Base-by-base conservation (phyloP, 108 stramenopile genomes). In the Cyclotella atomus region DNA sequence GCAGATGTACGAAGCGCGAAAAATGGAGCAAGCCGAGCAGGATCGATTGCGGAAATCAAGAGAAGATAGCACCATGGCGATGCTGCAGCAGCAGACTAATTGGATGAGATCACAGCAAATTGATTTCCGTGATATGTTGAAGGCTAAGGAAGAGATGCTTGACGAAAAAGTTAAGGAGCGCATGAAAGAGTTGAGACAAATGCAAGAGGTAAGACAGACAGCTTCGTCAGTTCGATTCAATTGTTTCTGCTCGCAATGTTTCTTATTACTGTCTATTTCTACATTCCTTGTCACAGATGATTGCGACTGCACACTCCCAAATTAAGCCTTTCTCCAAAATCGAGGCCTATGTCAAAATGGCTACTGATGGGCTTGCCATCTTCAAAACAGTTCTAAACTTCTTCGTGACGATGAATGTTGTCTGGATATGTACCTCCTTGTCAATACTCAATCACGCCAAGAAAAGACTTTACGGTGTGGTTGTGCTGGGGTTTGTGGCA, bases 301-400 rank as follows among this genome's bases (percentile, higher is more conserved):
- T 81, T 52, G 55, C 73, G 8, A 74, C 27, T 36, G 43, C 80
- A 14, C 67, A 63, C 35, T 47, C 68, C 24, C 79, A 73, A 47
- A 67, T 80, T 10, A 59, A 74, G 33, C 80, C 80, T 23, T 63
- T 81, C 19, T 74, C 80, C 16, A 74, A 41, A 44, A 81, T 81
- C 29, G 68, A 74, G 25, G 25, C 45, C 0, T 73, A 69, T 32
- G 68, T 81, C 21, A 74, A 50, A 56, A 53, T 70, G 27, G 80
- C 63, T 29, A 73, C 62, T 12, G 60, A 60, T 24, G 80, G 80
- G 6, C 70, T 81, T 20, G 23, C 80, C n/a, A 12, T 68, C 41
- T 41, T 81, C 14, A 73, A 69, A 52, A 57, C 72, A 12, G 23
- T 81, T 44, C 17, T 81, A 24, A 70, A 59, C 25, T 74, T 70